Percentiles rank a stretch among this genome's conserved stretches.
phyloP scores from a whole-genome alignment of 176 grass and related monocot species.

The Chrysopogon serrulatus region DNA sequence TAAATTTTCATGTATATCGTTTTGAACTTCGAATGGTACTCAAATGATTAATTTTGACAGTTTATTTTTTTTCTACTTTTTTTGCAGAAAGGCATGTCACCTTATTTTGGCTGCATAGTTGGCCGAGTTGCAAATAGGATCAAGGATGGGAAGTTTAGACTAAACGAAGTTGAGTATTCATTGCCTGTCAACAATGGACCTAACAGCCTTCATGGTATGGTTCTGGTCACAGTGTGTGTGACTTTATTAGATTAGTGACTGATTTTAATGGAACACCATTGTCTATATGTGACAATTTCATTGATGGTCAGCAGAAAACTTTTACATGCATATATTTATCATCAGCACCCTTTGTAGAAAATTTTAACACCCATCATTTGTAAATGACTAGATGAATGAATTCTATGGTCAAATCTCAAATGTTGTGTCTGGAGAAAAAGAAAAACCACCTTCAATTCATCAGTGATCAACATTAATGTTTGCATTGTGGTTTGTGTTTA shows the following conservation, averaged over 20 bases:
- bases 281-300: background rate
- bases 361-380: background rate
- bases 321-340: background rate
- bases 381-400: background rate
- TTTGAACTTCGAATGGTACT: background rate
- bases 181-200: constrained; percentile 72
- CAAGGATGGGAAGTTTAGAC: constrained; percentile 55
- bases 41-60: background rate
- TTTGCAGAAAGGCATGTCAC: constrained; percentile 54
- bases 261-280: background rate
- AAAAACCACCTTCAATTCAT: background rate
- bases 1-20: background rate
- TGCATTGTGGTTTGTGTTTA: background rate
- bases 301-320: background rate
- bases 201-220: constrained; percentile 78
- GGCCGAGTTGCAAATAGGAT: constrained; percentile 92
- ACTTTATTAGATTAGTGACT: background rate
- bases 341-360: background rate
- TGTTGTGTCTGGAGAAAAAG: background rate
- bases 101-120: constrained; percentile 98
- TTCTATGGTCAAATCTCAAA: background rate
- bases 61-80: background rate
- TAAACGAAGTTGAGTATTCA: constrained; percentile 57
- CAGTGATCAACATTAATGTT: background rate
- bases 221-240: background rate